Percentiles rank a stretch among this genome's conserved stretches.
Evolutionary conservation across 345 rosid species (phyloP).

Genomic region (Balakata baccata): DNA sequence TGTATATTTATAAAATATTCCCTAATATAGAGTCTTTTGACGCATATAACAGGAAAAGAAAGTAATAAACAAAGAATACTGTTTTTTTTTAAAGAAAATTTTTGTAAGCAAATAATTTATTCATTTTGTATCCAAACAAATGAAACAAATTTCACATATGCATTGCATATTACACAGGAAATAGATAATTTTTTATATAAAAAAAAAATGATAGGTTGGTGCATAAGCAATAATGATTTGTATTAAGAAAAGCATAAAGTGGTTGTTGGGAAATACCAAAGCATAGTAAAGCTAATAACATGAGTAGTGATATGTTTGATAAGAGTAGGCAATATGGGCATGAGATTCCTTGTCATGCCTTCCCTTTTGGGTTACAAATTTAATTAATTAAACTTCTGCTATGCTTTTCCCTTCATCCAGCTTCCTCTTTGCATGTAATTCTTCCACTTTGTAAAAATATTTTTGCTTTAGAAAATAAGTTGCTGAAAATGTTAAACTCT

Average conservation of each 20-base stretch:
- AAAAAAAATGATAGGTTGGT: conserved; percentile 7
- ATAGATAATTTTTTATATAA: background rate
- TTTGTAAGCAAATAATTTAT: background rate
- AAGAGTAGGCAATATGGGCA: conserved; percentile 7
- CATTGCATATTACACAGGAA: background rate
- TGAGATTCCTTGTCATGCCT: conserved; percentile 10
- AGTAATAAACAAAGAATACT: background rate
- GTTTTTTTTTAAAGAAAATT: too few relatives aligned
- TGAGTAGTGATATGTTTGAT: conserved; percentile 18
- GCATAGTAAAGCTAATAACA: conserved; percentile 11
- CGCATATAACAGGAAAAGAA: background rate
- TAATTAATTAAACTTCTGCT: conserved; percentile 1
- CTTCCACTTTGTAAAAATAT: too few relatives aligned
- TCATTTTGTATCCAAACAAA: conserved; percentile 15
- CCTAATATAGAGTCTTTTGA: conserved; percentile 13
- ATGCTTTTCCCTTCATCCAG: background rate
- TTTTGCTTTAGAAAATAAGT: too few relatives aligned
- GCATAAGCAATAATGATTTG: conserved; percentile 12
- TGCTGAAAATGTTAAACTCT: too few relatives aligned
- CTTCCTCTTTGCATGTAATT: too few relatives aligned
- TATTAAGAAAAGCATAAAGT: background rate
- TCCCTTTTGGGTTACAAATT: background rate
- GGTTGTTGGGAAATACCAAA: conserved; percentile 21
- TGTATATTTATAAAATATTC: background rate
- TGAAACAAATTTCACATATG: conserved; percentile 14